phyloP scores from a whole-genome alignment of 2,329 filamentous ascomycete species.

The Colletotrichum sp. region DNA sequence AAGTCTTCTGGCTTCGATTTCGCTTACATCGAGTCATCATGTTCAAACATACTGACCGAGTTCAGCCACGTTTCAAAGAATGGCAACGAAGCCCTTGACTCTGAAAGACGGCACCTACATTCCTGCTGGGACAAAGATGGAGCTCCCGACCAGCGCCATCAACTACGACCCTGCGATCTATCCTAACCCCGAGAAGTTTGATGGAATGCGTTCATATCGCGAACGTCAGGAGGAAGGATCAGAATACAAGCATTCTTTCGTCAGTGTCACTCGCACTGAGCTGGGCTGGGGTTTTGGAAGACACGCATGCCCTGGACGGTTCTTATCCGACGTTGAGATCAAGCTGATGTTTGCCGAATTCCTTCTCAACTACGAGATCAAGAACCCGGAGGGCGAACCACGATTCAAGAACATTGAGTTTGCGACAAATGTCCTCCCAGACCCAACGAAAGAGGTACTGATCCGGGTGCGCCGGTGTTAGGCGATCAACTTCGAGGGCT shows the following conservation, averaged over 20 bases:
- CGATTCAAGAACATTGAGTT: background rate
- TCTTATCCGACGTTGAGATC: slow-evolving; percentile 16
- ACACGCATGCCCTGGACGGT: slow-evolving; percentile 15
- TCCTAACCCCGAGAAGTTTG: slow-evolving; percentile 45
- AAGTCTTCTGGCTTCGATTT: slow-evolving; percentile 28
- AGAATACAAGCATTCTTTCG: slow-evolving; percentile 40
- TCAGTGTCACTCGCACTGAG: slow-evolving; percentile 31
- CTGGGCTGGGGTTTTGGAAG: slow-evolving; percentile 18
- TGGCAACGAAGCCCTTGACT: slow-evolving; percentile 52
- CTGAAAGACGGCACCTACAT: slow-evolving; percentile 34
- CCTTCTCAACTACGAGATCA: slow-evolving; percentile 19
- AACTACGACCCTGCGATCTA: slow-evolving; percentile 40
- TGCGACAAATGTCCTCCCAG: background rate
- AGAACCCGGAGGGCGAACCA: background rate
- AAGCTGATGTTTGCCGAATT: slow-evolving; percentile 18
- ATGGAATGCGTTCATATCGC: slow-evolving; percentile 52
- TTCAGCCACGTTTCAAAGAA: background rate
- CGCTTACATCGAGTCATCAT: background rate
- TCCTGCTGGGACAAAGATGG: slow-evolving; percentile 46
- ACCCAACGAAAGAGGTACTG: background rate
- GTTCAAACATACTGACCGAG: background rate
- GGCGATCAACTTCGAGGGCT: background rate
- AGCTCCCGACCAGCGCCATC: slow-evolving; percentile 41
- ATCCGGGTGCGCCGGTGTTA: slow-evolving; percentile 13
- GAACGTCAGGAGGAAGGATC: slow-evolving; percentile 32